These are phyloP conservation scores for Acacia acuminata DNA, from an alignment of 306 rosid species.

Conservation along the genomic window DNA sequence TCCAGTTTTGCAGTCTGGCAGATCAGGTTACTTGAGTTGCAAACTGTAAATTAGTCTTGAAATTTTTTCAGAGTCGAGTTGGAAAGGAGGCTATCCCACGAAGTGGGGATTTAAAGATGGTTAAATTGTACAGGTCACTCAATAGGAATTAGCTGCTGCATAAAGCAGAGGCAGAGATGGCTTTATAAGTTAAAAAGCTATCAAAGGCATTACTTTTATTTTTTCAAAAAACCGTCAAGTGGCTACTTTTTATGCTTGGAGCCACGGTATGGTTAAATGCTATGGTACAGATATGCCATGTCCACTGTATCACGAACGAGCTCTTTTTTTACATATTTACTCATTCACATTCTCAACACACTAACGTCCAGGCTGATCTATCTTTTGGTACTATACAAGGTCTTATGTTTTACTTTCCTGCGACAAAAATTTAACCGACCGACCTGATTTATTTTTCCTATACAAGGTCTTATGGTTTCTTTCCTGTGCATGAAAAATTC, in stretches of 20 bases:
- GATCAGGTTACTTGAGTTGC: slow-evolving; percentile 48
- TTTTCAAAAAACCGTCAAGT: slow-evolving; percentile 24
- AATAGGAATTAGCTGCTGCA: slow-evolving; percentile 54
- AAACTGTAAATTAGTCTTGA: slow-evolving; percentile 68
- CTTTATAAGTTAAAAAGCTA: slow-evolving; percentile 32
- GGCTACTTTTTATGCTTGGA: slow-evolving; percentile 38
- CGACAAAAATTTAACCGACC: not conserved
- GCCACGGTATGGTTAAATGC: slow-evolving; percentile 22
- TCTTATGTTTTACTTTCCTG: not conserved
- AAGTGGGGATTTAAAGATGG: slow-evolving; percentile 40
- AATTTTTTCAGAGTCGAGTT: slow-evolving; percentile 32
- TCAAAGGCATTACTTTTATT: slow-evolving; percentile 18
- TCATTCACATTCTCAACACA: not conserved
- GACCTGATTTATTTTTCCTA: not conserved
- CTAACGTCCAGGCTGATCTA: not conserved
- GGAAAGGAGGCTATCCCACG: slow-evolving; percentile 46
- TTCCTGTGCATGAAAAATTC: not conserved
- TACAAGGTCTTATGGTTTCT: not conserved
- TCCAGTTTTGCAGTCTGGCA: slow-evolving; percentile 72
- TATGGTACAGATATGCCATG: not conserved
- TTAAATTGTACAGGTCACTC: slow-evolving; percentile 72
- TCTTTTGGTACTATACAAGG: not conserved
- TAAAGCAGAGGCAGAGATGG: slow-evolving; percentile 37
- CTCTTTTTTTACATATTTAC: not conserved
- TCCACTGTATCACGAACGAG: slow-evolving; percentile 14